Base-by-base conservation (phyloP, 371 early-diverging fungal genomes). In the Furculomyces boomerangus region DNA sequence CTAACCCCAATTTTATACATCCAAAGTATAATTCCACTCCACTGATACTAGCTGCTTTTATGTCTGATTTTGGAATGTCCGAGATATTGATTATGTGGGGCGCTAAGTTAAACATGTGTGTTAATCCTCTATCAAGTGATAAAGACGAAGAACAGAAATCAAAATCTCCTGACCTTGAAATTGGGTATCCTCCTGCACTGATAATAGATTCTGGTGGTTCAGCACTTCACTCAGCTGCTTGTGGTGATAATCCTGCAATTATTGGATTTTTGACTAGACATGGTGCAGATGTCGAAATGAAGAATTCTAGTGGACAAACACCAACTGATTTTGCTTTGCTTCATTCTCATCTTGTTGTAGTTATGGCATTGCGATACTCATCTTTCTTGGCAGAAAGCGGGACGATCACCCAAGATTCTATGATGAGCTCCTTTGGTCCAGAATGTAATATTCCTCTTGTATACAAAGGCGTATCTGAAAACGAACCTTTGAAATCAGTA, bases 211-310 rank as follows among this genome's bases (percentile, higher is more conserved):
- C 67, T 2, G 86, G 86, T n/a, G 74, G 81, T 72, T 76, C 86
- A 20, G 74, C 81, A 18, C 60, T 93, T 45, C 91, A 90, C 60
- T n/a, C n/a, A n/a, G 75, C 75, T 60, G 91, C 90, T 0, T 79
- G 79, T 44, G 74, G 76, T 14, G 71, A 69, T 39, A 79, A 83
- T 58, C 72, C 74, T 2, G 67, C 75, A 22, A 66, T 82, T 0
- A 78, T 85, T 3, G 62, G 77, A 43, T 70, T 73, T 0, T 57
- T 90, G 56, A 65, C 89, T 13, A 78, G 76, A 58, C 71, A 76
- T 43, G 76, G 78, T 50, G 84, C 84, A 39, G 76, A 81, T 37
- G 72, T 74, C 41, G 83, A 86, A 53, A 61, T 77, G 13, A 61
- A 71, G 39, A 76, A 83, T 49, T 70, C 65, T 25, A 63, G 67